These are phyloP conservation scores for Adansonia madagascariensis DNA, from an alignment of 441 rosid species.

Conservation along the genomic window DNA sequence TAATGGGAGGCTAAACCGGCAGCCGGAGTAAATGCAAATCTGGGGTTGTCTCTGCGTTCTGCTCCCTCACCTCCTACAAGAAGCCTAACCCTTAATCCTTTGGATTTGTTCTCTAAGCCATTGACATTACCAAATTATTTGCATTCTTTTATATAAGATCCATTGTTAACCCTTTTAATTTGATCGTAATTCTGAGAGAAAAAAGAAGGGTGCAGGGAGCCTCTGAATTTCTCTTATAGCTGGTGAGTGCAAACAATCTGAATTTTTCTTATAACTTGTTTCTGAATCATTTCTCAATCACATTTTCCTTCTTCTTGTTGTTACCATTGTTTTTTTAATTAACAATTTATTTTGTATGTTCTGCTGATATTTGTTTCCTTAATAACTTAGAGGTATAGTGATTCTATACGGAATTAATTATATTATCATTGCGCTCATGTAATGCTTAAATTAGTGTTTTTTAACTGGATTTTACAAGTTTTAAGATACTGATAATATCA, in stretches of 20 bases:
- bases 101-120: slow-evolving; percentile 1
- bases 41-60: background rate
- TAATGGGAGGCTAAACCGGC: slow-evolving; percentile 18
- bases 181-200: background rate
- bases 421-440: background rate
- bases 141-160: background rate
- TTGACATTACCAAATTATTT: background rate
- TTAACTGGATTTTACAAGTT: background rate
- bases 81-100: background rate
- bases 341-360: background rate
- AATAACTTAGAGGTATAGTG: background rate
- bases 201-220: background rate
- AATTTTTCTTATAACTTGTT: too few species aligned
- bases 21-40: slow-evolving; percentile 26
- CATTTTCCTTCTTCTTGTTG: background rate
- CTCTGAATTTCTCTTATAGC: background rate
- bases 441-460: background rate
- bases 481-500: background rate
- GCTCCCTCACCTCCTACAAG: slow-evolving; percentile 4
- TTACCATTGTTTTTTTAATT: background rate
- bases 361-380: background rate
- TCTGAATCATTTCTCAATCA: slow-evolving; percentile 12
- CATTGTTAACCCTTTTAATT: background rate
- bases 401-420: background rate
- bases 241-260: slow-evolving; percentile 12